These are phyloP conservation scores for Aspergillus hancockii DNA, from an alignment of 495 filamentous ascomycete species.

Conservation along the genomic window DNA sequence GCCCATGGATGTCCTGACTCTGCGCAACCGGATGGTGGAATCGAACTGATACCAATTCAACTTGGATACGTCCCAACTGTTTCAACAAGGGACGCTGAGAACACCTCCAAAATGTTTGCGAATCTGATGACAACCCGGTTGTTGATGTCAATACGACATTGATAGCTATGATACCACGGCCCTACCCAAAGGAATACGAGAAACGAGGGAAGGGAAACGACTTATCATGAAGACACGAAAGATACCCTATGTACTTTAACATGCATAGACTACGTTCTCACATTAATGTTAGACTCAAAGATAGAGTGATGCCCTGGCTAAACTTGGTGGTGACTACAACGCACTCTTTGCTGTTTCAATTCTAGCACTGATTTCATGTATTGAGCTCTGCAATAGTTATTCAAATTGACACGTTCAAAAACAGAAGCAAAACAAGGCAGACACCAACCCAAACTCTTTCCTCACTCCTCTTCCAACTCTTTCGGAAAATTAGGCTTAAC, in stretches of 20 bases:
- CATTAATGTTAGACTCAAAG: constrained; percentile 6
- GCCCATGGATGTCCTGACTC: constrained; percentile 15
- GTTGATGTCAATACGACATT: neutral
- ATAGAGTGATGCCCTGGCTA: constrained; percentile 5
- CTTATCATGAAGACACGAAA: constrained; percentile 10
- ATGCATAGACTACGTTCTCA: constrained; percentile 14
- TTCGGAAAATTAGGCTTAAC: neutral
- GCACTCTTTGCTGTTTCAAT: neutral
- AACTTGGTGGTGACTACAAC: neutral
- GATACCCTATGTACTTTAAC: constrained; percentile 14
- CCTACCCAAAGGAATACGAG: neutral
- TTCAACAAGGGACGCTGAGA: neutral
- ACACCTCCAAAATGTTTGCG: neutral
- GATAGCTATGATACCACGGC: neutral
- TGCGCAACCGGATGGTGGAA: constrained; percentile 16
- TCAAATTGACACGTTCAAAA: neutral
- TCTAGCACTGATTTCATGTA: neutral
- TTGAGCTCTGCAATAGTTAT: neutral
- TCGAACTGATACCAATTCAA: neutral
- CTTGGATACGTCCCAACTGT: neutral
- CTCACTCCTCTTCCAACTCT: neutral
- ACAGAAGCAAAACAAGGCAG: neutral
- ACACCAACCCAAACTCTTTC: neutral
- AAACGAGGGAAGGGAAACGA: neutral
- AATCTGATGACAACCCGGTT: neutral